Evolutionary conservation across 495 filamentous ascomycete species (phyloP), one percentile per base, ranked within the genome.

Genomic region (Penicillium ucsense): DNA sequence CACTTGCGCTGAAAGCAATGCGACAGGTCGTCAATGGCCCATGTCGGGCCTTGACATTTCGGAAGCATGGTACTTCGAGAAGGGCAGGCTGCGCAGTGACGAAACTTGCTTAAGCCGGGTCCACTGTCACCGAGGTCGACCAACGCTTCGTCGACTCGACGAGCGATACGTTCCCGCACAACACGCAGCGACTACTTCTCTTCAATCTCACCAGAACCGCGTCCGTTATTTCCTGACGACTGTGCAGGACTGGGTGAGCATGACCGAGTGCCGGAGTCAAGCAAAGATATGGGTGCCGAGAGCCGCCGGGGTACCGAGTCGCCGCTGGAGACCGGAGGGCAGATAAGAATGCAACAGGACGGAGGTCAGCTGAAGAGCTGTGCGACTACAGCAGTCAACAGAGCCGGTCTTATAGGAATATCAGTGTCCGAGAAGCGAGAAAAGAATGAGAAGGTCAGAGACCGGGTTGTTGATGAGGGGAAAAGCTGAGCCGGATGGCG

Each of bases 1-100:
- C 48, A 95, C 91, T 94, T 88, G 72, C 78, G 80, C 59, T 88
- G 83, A 61, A 98, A 90, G 68, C 94, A 97, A 43, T 63, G 69
- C 8, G 85, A 84, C 61, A 98, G 84, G 68, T 98, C 94, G 68
- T 98, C 92, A 49, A 76, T 68, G 56, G 72, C 77, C 92, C 92
- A 98, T 57, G 89, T 72, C 40, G 88, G 86, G 63, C 81, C 81
- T 56, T 77, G 62, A 65, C 92, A 98, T 57, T 80, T 76, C 62
- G 80, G 82, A 60, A 90, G 85, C 81, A 84, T 82, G 37, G 38
- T 52, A 34, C 43, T 47, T 49, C 42, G 50, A 43, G 41, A n/a
- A 36, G 51, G 50, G 32, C 12, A 42, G 49, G 48, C 47, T 41
- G 47, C 31, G 41, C 41, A 52, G 42, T 35, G 41, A 48, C 51